Percentiles rank a stretch among this genome's conserved stretches.
Conservation (phyloP, 805 yeast genomes). For the Wickerhamomyces canadensis region DNA sequence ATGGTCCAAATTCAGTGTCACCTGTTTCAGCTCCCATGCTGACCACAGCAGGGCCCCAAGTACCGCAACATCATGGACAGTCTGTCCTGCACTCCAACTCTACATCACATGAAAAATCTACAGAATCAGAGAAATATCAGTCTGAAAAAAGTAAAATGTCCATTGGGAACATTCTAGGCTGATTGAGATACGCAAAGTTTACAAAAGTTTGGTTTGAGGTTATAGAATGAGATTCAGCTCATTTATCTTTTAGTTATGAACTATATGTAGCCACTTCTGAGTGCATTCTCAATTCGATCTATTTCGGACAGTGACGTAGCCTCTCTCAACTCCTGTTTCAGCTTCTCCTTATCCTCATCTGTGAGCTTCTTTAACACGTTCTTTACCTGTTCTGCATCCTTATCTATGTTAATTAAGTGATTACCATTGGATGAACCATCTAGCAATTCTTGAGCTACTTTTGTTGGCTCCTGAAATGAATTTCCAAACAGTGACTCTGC, state of each 20-base stretch:
- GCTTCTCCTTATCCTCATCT: constrained; percentile 43
- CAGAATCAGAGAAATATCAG: constrained; percentile 7
- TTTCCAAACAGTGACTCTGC: constrained; percentile 41
- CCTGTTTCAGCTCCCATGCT: too few relatives aligned
- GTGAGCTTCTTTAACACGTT: constrained; percentile 41
- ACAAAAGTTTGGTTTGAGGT: neutral
- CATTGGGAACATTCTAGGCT: constrained; percentile 18
- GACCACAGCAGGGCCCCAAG: too few relatives aligned
- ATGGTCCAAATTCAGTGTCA: too few relatives aligned
- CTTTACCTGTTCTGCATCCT: constrained; percentile 30
- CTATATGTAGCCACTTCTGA: constrained; percentile 34
- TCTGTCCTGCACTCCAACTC: too few relatives aligned
- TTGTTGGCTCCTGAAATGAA: constrained; percentile 14
- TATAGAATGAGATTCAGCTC: neutral
- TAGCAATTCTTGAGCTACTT: constrained; percentile 28
- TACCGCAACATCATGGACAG: too few relatives aligned
- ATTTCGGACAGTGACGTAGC: constrained; percentile 76
- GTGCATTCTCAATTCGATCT: constrained; percentile 55
- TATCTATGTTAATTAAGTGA: constrained; percentile 15
- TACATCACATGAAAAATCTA: too few relatives aligned
- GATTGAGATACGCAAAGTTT: too few relatives aligned
- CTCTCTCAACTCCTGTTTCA: constrained; percentile 47
- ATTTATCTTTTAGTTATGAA: too few relatives aligned
- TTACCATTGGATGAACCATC: constrained; percentile 2
- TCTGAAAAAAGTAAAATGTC: constrained; percentile 14